Evolutionary conservation across 805 yeast species (phyloP), one percentile per base, ranked within the genome.

Genomic region (Torulaspora microellipsoides): DNA sequence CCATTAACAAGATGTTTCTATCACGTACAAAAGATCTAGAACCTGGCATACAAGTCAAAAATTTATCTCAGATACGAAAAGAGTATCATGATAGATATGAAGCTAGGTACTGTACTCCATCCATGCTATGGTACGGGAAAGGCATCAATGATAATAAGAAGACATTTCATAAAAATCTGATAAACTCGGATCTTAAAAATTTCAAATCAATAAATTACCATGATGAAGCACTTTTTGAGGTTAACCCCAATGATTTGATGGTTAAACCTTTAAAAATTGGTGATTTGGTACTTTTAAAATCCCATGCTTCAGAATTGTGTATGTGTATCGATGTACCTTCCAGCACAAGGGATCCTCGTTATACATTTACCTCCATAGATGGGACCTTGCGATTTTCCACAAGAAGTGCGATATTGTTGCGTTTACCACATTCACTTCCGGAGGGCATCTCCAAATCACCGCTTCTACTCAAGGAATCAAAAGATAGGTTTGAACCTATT

Each of bases 221-320:
- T 20, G 25, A 20, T 20, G 23, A 36, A 23, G 33, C n/a, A 5
- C 13, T 31, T n/a, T 39, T 48, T 30, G 40, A 36, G 25, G 38
- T 53, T 34, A 17, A 30, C 12, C 47, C 52, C 8, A 31, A 35
- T 13, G 38, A 34, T 7, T 37, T 54, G n/a, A 28, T 45, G 37
- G 29, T 34, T 8, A 38, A 36, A 6, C 51, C 60, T 5, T 40
- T 79, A 12, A 50, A 66, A 7, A 65, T 79, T 3, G 90, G 91
- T 36, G 90, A 84, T 59, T 65, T 82, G 36, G 88, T 82, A 3
- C 75, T 79, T 13, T 56, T 82, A 13, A 65, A 62, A 6, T 55
- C 70, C 36, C 65, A 72, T 38, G 70, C 69, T 31, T 65, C 73
- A 3, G 73, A 71, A 38, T 63, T 82, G 14, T 74, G 76, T 23